Conservation (phyloP, 2,329 filamentous ascomycete species). For the Diaporthe batatas region DNA sequence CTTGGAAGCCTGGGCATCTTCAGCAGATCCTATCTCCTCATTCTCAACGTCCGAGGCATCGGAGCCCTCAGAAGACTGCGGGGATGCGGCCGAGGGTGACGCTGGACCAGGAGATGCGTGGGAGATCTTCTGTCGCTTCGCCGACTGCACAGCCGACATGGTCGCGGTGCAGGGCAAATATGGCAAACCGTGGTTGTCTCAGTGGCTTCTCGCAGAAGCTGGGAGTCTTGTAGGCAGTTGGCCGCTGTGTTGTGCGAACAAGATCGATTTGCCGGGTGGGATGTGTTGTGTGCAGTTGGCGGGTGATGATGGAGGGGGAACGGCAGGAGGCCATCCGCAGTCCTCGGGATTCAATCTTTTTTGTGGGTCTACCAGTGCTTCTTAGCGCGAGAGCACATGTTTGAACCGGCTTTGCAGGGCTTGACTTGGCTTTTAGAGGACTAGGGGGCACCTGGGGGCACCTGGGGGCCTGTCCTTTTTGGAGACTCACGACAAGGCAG, state of each 20-base stretch:
- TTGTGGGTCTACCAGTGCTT: conserved; percentile 18
- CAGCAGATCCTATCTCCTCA: conserved; percentile 44
- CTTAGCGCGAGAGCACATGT: background rate
- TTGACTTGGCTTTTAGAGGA: background rate
- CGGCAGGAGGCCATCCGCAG: background rate
- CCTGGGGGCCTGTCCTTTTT: background rate
- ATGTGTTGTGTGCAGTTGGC: background rate
- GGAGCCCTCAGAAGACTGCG: conserved; percentile 41
- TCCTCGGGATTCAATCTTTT: conserved; percentile 2
- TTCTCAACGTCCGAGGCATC: conserved; percentile 40
- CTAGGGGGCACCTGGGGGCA: background rate
- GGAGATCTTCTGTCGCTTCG: conserved; percentile 59
- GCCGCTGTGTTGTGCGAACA: background rate
- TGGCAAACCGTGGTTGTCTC: too few species aligned
- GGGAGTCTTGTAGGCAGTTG: background rate
- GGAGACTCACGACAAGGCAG: background rate
- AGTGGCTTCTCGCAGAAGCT: background rate
- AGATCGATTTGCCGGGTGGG: background rate
- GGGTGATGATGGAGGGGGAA: background rate
- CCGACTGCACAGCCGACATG: conserved; percentile 40
- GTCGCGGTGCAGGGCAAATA: background rate
- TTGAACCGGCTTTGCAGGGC: background rate
- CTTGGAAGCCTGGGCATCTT: conserved; percentile 56
- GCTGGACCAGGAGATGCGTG: conserved; percentile 44
- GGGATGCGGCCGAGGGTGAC: conserved; percentile 27